Evolutionary conservation across 768 basidiomycete genomes (phyloP).

Genomic region (Holtermanniella nyarrowii): DNA sequence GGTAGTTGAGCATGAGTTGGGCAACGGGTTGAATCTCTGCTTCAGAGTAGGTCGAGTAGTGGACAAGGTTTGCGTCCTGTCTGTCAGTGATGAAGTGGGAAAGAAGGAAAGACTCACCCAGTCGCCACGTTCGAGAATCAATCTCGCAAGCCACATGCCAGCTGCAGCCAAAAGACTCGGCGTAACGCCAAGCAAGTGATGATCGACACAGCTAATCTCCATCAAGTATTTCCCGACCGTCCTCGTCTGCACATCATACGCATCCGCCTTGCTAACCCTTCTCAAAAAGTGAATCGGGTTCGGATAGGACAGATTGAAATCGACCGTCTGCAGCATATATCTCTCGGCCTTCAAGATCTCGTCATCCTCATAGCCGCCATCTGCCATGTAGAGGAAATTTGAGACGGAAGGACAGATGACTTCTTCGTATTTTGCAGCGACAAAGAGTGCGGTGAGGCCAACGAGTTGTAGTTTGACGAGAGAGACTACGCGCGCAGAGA

Average conservation of each 20-base stretch:
- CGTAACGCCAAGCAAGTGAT: constrained; percentile 59
- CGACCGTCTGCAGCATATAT: constrained; percentile 73
- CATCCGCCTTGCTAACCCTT: constrained; percentile 84
- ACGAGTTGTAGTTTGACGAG: constrained; percentile 81
- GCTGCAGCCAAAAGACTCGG: constrained; percentile 76
- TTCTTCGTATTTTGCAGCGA: constrained; percentile 87
- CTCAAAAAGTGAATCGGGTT: constrained; percentile 83
- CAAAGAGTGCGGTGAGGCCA: constrained; percentile 74
- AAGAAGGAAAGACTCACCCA: constrained; percentile 57
- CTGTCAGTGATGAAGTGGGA: constrained; percentile 1
- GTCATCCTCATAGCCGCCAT: constrained; percentile 61
- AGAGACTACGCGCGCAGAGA: constrained; percentile 60
- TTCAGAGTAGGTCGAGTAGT: constrained; percentile 79
- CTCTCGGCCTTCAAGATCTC: constrained; percentile 83
- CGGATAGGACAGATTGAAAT: constrained; percentile 76
- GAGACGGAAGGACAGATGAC: constrained; percentile 73
- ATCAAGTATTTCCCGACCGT: constrained; percentile 85
- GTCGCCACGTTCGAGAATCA: constrained; percentile 64
- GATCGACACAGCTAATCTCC: constrained; percentile 74
- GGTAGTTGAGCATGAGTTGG: constrained; percentile 76
- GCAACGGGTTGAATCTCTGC: constrained; percentile 68
- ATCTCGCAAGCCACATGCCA: constrained; percentile 71
- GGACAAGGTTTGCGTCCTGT: constrained; percentile 71
- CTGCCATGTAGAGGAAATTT: constrained; percentile 70
- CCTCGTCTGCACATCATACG: constrained; percentile 71